Base-by-base conservation (phyloP, 1,284 basidiomycete species). In the Limonomyces culmigenus region DNA sequence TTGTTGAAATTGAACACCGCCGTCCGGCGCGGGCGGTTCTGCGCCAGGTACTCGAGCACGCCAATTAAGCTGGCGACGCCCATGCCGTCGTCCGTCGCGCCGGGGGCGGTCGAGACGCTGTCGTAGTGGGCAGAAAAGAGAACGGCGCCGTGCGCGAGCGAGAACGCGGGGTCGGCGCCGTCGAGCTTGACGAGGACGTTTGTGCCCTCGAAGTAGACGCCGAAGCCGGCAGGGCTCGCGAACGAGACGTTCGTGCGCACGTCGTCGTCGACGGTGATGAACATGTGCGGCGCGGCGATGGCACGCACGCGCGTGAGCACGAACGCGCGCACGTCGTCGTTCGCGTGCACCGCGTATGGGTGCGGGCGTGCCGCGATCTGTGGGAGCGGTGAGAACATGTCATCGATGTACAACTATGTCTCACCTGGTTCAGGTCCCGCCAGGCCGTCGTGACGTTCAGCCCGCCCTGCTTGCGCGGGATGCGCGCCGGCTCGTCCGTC, bases 51-150 rank as follows among this genome's bases (percentile, higher is more conserved):
- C 25, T 70, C 55, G 17, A 78, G 57, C 42, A 85, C 61, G 41
- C 80, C 72, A 12, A 86, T 48, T 3, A 81, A 51, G 0, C 75
- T 75, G 5, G 60, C 71, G 6, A 79, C 61, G 4, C 70, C 76
- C 66, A 84, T 83, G 8, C 77, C 77, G 44, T 83, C 70, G 43
- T 86, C 83, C 2, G 76, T 80, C 2, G 73, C 74, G 3, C 83
- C 83, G 0, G 70, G 63, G 2, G 74, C 72, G 2, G 77, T 79
- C 0, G 79, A 77, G 1, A 84, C 79, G 0, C 78, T 81, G 52
- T 85, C 80, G 48, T 71, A 81, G 46, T 86, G 83, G 2, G 79
- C 78, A 0, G 78, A 83, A 41, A 86, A 74, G n/a, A 86, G 51
- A 3, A 79, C 70, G 0, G 67, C 71, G 18, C 65, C 56, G 8